Evolutionary conservation across 225 moss, liverwort and hornwort species (phyloP).

Genomic region (Bryoerythrophyllum caledonicum): DNA sequence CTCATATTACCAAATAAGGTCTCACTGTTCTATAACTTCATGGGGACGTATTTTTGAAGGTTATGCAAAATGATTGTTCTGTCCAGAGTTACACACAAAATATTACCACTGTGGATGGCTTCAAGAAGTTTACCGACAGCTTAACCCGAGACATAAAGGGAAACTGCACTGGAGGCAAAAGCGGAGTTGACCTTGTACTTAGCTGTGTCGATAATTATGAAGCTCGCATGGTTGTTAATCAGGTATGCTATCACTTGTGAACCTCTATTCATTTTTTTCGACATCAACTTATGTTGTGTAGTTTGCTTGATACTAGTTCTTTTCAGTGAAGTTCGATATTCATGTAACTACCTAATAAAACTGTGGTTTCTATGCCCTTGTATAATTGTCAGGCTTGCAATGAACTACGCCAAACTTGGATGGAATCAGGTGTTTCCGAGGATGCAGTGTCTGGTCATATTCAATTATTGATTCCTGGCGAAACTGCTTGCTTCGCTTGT

Average conservation of each 20-base stretch:
- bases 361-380: not conserved
- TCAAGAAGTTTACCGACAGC: constrained; percentile 75
- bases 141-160: constrained; percentile 72
- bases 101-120: constrained; percentile 91
- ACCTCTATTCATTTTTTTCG: constrained; percentile 15
- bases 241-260: constrained; percentile 44
- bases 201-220: constrained; percentile 99
- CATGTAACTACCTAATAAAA: not conserved
- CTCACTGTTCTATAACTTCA: not conserved
- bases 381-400: constrained; percentile 82
- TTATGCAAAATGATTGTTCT: constrained; percentile 10
- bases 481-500: constrained; percentile 99
- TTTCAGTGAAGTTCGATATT: not conserved
- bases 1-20: not conserved
- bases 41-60: constrained; percentile 11
- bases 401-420: constrained; percentile 96
- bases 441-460: constrained; percentile 99
- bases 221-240: constrained; percentile 99
- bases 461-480: constrained; percentile 92
- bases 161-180: constrained; percentile 46
- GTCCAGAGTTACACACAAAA: constrained; percentile 97
- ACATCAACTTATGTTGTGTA: not conserved
- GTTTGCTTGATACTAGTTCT: not conserved
- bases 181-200: constrained; percentile 89
- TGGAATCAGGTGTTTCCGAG: constrained; percentile 99